Evolutionary conservation across 345 rosid genomes (phyloP).

Genomic region (Isatis tinctoria): DNA sequence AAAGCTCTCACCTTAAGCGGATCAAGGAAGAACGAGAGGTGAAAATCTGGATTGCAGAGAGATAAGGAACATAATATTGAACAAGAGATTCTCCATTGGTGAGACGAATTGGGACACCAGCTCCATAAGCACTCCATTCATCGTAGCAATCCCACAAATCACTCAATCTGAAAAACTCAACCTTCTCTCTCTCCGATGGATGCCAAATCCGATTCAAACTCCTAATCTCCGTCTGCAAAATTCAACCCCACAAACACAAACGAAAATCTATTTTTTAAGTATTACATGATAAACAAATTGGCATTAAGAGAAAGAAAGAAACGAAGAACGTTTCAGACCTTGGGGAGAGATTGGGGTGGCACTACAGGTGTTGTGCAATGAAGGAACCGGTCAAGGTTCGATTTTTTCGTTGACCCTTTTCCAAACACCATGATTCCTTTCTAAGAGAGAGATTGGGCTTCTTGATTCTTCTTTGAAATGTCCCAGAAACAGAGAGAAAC

Average conservation of each 20-base stretch:
- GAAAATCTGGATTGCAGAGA: constrained; percentile 94
- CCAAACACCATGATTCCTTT: constrained; percentile 52
- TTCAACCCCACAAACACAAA: background rate
- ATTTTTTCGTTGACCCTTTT: constrained; percentile 58
- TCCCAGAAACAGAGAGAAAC: constrained; percentile 49
- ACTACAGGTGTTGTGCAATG: constrained; percentile 74
- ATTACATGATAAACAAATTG: background rate
- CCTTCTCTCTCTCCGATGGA: constrained; percentile 85
- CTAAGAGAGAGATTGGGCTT: constrained; percentile 33
- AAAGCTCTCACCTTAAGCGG: constrained; percentile 51
- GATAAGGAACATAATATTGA: constrained; percentile 96
- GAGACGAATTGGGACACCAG: constrained; percentile 81
- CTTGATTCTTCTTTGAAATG: constrained; percentile 37
- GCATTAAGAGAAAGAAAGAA: background rate
- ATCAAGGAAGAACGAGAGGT: constrained; percentile 68
- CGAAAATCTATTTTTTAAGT: background rate
- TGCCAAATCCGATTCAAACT: constrained; percentile 87
- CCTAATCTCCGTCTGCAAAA: constrained; percentile 71
- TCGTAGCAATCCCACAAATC: constrained; percentile 89
- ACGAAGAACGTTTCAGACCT: constrained; percentile 42
- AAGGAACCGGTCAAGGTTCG: constrained; percentile 84
- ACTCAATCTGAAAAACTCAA: constrained; percentile 75
- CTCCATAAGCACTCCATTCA: constrained; percentile 99
- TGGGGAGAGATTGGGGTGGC: constrained; percentile 76
- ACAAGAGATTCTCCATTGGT: constrained; percentile 71